Percentiles rank a stretch among this genome's conserved stretches.
phyloP scores from a whole-genome alignment of 768 basidiomycete species.

The Rhizopogon roseolus region DNA sequence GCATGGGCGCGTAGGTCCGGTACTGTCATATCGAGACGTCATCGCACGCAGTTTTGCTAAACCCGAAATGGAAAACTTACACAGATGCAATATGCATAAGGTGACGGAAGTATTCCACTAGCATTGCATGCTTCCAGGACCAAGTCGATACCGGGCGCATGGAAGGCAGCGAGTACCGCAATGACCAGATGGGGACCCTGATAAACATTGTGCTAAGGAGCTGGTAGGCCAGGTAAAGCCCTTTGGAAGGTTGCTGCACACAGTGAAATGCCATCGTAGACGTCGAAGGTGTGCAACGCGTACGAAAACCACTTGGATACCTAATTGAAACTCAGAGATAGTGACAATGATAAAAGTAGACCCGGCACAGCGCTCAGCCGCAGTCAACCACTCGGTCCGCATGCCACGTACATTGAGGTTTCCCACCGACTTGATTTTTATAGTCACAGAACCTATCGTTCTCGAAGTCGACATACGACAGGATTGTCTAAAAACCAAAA shows the following conservation, averaged over 20 bases:
- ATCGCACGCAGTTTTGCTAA: neutral
- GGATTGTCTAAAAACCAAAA: too few species aligned
- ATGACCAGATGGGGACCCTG: constrained; percentile 43
- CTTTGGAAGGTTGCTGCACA: constrained; percentile 42
- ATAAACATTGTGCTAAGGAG: constrained; percentile 35
- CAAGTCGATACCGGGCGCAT: constrained; percentile 44
- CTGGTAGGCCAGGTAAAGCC: constrained; percentile 41
- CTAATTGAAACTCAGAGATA: neutral
- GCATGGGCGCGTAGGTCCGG: constrained; percentile 3
- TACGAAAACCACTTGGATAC: too few species aligned
- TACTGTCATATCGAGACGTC: neutral
- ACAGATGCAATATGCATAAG: constrained; percentile 14
- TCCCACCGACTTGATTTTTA: too few species aligned
- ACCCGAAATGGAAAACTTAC: constrained; percentile 9
- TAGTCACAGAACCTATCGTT: too few species aligned
- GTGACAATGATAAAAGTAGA: too few species aligned
- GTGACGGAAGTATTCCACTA: constrained; percentile 31
- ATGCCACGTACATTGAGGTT: too few species aligned
- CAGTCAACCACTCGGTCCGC: too few species aligned
- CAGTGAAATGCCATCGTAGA: constrained; percentile 8
- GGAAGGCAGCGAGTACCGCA: constrained; percentile 28
- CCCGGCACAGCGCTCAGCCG: too few species aligned
- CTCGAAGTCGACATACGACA: too few species aligned
- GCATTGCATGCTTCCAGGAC: constrained; percentile 36
- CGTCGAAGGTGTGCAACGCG: neutral